These are phyloP conservation scores for Didymella glomerata DNA, from an alignment of 2,329 filamentous ascomycete species.

Conservation along the genomic window DNA sequence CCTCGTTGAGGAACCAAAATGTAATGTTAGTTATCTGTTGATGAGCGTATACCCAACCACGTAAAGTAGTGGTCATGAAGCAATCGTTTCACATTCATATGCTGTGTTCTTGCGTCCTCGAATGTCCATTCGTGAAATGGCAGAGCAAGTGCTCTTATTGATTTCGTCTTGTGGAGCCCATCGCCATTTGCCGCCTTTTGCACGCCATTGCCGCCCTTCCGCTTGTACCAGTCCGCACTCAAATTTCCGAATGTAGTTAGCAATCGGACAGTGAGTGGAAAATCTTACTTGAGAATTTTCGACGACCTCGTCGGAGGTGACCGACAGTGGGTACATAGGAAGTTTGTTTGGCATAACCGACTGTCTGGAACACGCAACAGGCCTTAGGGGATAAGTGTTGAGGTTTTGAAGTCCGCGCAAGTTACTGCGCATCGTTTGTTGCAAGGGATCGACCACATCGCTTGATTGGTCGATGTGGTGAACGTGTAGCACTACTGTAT, in stretches of 20 bases:
- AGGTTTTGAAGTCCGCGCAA: background rate
- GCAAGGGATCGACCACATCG: background rate
- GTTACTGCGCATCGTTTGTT: background rate
- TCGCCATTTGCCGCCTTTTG: slow-evolving; percentile 21
- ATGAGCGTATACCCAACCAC: slow-evolving; percentile 25
- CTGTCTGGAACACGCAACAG: slow-evolving; percentile 4
- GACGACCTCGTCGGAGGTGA: slow-evolving; percentile 12
- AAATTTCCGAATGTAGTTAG: slow-evolving; percentile 21
- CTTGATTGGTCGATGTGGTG: background rate
- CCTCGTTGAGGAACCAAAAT: slow-evolving; percentile 13
- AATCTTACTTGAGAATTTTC: slow-evolving; percentile 24
- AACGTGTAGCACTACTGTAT: background rate
- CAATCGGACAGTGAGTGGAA: slow-evolving; percentile 4
- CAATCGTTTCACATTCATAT: slow-evolving; percentile 10
- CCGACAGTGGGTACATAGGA: slow-evolving; percentile 18
- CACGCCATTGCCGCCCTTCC: slow-evolving; percentile 21
- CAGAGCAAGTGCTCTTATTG: slow-evolving; percentile 18
- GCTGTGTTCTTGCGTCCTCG: background rate
- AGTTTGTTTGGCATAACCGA: background rate
- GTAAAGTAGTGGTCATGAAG: slow-evolving; percentile 15
- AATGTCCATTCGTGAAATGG: background rate
- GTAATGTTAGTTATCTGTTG: slow-evolving; percentile 21
- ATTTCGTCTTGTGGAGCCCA: slow-evolving; percentile 10
- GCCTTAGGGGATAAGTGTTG: slow-evolving; percentile 2
- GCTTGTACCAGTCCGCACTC: slow-evolving; percentile 8